These are phyloP conservation scores for Nemania abortiva DNA, from an alignment of 2,329 filamentous ascomycete genomes.

Conservation along the genomic window DNA sequence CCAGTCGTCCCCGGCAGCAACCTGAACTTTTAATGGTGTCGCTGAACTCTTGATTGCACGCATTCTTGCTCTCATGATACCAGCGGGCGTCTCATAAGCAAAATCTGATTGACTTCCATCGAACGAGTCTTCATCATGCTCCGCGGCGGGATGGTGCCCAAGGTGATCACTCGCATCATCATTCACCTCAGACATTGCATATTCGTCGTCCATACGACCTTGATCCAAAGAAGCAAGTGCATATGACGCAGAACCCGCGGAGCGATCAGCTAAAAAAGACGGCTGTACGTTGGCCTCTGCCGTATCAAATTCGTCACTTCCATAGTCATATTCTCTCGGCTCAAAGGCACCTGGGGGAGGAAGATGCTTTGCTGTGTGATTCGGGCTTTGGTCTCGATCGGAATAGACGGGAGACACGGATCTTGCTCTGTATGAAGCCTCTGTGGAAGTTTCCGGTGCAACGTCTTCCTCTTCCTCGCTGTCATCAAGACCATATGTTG, in stretches of 20 bases:
- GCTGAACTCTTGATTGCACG: constrained; percentile 71
- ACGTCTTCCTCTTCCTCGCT: constrained; percentile 77
- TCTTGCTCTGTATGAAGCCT: constrained; percentile 37
- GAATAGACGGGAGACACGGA: constrained; percentile 50
- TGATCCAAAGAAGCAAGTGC: constrained; percentile 71
- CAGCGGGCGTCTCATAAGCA: constrained; percentile 67
- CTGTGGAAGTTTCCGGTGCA: constrained; percentile 57
- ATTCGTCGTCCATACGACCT: constrained; percentile 79
- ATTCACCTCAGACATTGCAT: constrained; percentile 77
- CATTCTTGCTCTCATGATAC: constrained; percentile 73
- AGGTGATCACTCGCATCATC: constrained; percentile 84
- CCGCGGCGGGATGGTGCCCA: constrained; percentile 79
- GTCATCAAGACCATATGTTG: constrained; percentile 90
- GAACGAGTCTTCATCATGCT: constrained; percentile 72
- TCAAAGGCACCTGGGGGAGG: constrained; percentile 86
- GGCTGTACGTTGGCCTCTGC: constrained; percentile 61
- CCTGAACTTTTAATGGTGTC: constrained; percentile 69
- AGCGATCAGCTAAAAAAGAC: constrained; percentile 96
- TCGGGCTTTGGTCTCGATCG: constrained; percentile 67
- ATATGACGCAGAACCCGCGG: constrained; percentile 81
- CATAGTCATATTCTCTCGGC: constrained; percentile 62
- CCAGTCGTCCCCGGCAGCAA: constrained; percentile 85
- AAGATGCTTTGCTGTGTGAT: constrained; percentile 63
- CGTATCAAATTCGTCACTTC: constrained; percentile 64
- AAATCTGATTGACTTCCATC: constrained; percentile 61